phyloP scores from a whole-genome alignment of 169 alveolate genomes.

The Plasmodium falciparum region DNA sequence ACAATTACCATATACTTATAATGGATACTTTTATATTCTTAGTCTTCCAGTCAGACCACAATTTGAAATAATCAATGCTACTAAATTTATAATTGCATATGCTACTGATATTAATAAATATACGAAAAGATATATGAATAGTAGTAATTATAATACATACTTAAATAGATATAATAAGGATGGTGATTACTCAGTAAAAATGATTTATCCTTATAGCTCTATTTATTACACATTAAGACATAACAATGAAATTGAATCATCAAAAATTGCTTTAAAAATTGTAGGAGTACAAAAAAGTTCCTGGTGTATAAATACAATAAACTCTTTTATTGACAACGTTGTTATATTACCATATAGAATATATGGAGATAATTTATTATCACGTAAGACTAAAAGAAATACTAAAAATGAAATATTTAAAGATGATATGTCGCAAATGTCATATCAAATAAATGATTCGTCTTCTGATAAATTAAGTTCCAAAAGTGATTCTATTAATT shows the following conservation, averaged over 20 bases:
- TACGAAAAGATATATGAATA: slow-evolving; percentile 42
- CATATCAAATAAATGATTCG: neutral
- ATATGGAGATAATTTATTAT: slow-evolving; percentile 27
- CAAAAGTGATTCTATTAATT: neutral
- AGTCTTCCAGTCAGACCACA: slow-evolving; percentile 86
- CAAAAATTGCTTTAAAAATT: slow-evolving; percentile 78
- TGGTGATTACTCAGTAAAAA: slow-evolving; percentile 63
- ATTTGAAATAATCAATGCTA: slow-evolving; percentile 86
- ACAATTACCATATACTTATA: slow-evolving; percentile 87
- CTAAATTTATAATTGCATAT: slow-evolving; percentile 83
- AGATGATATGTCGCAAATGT: too few species aligned
- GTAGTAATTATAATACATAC: slow-evolving; percentile 29
- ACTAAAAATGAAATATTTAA: neutral
- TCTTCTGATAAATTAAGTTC: neutral
- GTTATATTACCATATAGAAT: slow-evolving; percentile 44
- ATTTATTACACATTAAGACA: slow-evolving; percentile 58
- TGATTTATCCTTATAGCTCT: slow-evolving; percentile 74
- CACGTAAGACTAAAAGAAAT: neutral
- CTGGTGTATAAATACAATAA: slow-evolving; percentile 55
- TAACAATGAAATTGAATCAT: slow-evolving; percentile 71
- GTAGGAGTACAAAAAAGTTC: slow-evolving; percentile 73
- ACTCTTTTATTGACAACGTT: slow-evolving; percentile 68
- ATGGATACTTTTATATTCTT: slow-evolving; percentile 86
- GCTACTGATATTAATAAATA: slow-evolving; percentile 72
- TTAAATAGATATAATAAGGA: slow-evolving; percentile 73